Base-by-base conservation (phyloP, 2,329 filamentous ascomycete genomes). In the Ceratocystis cacaofunesta region DNA sequence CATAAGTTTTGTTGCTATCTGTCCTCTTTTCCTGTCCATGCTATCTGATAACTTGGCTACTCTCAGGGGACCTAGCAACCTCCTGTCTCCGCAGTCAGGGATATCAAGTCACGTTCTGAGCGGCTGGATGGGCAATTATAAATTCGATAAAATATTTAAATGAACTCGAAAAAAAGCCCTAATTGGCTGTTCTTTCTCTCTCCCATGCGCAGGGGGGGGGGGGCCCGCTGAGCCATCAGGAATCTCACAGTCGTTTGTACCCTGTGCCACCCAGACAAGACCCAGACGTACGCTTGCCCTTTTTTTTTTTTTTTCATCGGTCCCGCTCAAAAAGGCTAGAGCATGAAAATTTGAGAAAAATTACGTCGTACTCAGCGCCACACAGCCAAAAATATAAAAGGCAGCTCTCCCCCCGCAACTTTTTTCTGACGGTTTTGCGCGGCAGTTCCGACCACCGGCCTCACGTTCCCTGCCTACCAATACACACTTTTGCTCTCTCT, bases 301-400 rank as follows among this genome's bases (percentile, higher is more conserved):
- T 50, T 50, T 50, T 12, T 25, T 12, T 25, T 48, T 48, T 48
- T 25, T 25, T 25, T 15, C 25, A 25, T 15, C 30, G 52, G 52
- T 2, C 15, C 52, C 6, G 52, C 52, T 28, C 52, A 57, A 57
- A 57, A 30, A 30, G 52, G 52, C 12, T 57, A 30, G 22, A 17
- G 52, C 12, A 12, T 17, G 17, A 32, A n/a, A 30, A 28, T 57
- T 57, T 57, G 52, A 30, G 65, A 55, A 62, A 61, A 61, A 62
- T 30, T 62, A 57, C 57, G 65, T 64, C 62, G 57, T 30, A 57
- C 46, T 55, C 41, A 44, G 48, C 65, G 65, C 65, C 65, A 67
- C 65, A 67, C 25, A 64, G 65, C 55, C 65, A 67, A 67, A 67
- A 67, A 67, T 67, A 67, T 67, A 67, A 64, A 67, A 67, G 62